phyloP scores from a whole-genome alignment of 257 asterid genomes.

The Henckelia pumila region DNA sequence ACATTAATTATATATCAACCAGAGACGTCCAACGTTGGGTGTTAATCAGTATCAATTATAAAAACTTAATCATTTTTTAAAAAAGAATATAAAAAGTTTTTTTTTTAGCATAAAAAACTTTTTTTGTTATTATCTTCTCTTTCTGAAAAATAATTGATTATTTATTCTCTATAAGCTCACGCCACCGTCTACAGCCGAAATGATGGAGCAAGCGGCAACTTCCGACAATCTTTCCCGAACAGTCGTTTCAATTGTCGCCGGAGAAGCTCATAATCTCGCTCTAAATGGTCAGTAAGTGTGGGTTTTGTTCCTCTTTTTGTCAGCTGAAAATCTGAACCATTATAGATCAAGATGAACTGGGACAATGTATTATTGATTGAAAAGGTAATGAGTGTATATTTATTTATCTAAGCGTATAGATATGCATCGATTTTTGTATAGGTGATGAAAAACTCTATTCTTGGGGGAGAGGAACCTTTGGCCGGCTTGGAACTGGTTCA shows the following conservation, averaged over 20 bases:
- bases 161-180: not conserved
- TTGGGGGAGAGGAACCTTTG: constrained; percentile 95
- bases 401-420: not conserved
- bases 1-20: too few relatives aligned
- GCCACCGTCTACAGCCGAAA: not conserved
- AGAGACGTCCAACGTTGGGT: too few relatives aligned
- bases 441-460: constrained; percentile 83
- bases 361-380: not conserved
- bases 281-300: constrained; percentile 49
- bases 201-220: constrained; percentile 33
- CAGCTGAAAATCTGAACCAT: not conserved
- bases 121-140: too few relatives aligned
- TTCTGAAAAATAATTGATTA: too few relatives aligned
- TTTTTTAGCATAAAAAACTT: too few relatives aligned
- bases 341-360: not conserved
- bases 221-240: constrained; percentile 43
- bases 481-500: constrained; percentile 82
- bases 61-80: too few relatives aligned
- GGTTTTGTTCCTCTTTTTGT: not conserved
- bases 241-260: constrained; percentile 54
- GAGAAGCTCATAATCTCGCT: constrained; percentile 94
- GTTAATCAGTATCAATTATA: too few relatives aligned
- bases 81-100: too few relatives aligned
- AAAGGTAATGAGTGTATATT: not conserved
- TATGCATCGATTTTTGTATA: constrained; percentile 20